These are phyloP conservation scores for Rhinocladiella mackenziei DNA, from an alignment of 2,329 filamentous ascomycete species.

Conservation along the genomic window DNA sequence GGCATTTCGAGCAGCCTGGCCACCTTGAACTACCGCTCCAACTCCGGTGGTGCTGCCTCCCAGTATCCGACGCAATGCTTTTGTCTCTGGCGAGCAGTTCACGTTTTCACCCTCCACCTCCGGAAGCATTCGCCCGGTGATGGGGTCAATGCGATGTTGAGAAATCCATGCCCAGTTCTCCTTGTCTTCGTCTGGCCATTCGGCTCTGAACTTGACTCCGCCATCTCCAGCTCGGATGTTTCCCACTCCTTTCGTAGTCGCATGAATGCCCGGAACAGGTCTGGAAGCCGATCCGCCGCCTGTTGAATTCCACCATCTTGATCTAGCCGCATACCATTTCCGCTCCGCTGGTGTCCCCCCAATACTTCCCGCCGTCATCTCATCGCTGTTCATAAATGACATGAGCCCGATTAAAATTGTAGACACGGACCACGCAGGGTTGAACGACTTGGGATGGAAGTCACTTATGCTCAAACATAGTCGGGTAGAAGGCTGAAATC, in stretches of 20 bases:
- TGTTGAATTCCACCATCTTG: conserved; percentile 95
- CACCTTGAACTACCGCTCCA: conserved; percentile 69
- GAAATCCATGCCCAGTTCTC: conserved; percentile 94
- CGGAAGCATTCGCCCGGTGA: conserved; percentile 65
- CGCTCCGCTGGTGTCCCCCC: conserved; percentile 73
- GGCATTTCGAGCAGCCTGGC: conserved; percentile 69
- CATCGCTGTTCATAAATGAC: conserved; percentile 97
- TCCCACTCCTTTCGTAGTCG: conserved; percentile 65
- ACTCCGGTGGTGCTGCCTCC: conserved; percentile 52
- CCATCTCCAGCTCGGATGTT: conserved; percentile 85
- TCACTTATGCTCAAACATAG: conserved; percentile 95
- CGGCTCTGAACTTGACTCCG: conserved; percentile 78
- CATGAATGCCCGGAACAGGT: conserved; percentile 48
- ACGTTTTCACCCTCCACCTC: conserved; percentile 39
- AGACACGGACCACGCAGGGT: conserved; percentile 95
- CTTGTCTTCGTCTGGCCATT: conserved; percentile 84
- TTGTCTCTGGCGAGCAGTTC: conserved; percentile 60
- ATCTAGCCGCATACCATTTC: conserved; percentile 69
- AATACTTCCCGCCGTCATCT: conserved; percentile 94
- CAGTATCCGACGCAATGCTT: conserved; percentile 61
- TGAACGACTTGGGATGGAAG: conserved; percentile 97
- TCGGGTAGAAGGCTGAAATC: conserved; percentile 87
- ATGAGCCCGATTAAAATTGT: conserved; percentile 92
- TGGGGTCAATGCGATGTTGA: conserved; percentile 71
- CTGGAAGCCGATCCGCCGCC: conserved; percentile 69